Conservation (phyloP, 2,329 filamentous ascomycete genomes). For the Aureobasidium sp. region DNA sequence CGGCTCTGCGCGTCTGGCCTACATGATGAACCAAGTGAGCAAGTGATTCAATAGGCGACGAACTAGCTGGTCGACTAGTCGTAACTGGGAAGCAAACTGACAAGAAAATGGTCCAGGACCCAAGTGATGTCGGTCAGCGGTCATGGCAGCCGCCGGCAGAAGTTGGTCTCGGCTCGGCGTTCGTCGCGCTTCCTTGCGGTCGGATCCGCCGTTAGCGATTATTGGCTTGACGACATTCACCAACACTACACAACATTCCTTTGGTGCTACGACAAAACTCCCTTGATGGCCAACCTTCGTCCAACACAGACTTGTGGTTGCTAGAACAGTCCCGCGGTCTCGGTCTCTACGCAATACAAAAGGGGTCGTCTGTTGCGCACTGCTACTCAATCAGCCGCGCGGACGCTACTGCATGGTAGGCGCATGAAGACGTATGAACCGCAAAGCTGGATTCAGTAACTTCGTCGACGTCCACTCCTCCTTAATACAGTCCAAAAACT, state of each 20-base stretch:
- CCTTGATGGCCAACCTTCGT: background rate
- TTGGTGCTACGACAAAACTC: background rate
- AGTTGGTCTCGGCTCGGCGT: background rate
- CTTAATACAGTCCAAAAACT: background rate
- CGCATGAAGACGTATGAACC: background rate
- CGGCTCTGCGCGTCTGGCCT: background rate
- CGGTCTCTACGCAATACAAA: background rate
- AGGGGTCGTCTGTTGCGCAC: too few relatives aligned
- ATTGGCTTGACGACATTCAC: background rate
- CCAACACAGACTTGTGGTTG: background rate
- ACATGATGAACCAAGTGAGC: conserved; percentile 3
- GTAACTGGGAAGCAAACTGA: background rate
- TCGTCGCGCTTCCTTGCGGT: background rate
- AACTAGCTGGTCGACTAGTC: background rate
- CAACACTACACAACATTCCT: background rate
- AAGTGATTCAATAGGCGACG: background rate
- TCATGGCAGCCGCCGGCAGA: background rate
- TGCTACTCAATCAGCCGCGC: background rate
- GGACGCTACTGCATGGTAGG: background rate
- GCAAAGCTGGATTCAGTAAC: background rate
- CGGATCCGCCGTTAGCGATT: background rate
- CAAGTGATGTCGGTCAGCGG: background rate
- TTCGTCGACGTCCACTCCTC: background rate
- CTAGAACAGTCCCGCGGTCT: background rate
- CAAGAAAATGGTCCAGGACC: background rate